Conservation (phyloP, 352 stramenopile genomes). For the Phytophthora niederhauseri region DNA sequence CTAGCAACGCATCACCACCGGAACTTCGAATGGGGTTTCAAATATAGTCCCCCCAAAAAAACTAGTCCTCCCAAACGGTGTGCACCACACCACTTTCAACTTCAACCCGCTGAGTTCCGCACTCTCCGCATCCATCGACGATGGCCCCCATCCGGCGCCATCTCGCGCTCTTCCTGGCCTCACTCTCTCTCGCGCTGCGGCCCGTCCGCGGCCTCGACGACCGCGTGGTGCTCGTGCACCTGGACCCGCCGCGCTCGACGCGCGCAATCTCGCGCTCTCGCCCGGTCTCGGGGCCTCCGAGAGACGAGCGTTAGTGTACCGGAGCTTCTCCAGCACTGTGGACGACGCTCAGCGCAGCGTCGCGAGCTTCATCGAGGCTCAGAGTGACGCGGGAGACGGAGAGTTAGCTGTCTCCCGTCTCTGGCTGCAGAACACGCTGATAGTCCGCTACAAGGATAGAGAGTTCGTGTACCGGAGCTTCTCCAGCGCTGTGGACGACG, state of each 20-base stretch:
- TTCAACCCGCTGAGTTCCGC: conserved; percentile 15
- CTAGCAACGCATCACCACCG: background rate
- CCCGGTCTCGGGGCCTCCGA: conserved; percentile 12
- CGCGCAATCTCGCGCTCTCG: background rate
- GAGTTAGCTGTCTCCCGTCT: conserved; percentile 34
- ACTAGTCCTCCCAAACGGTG: background rate
- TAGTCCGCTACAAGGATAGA: conserved; percentile 9
- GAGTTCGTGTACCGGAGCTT: conserved; percentile 26
- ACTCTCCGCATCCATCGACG: background rate
- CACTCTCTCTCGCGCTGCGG: conserved; percentile 13
- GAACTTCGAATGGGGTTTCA: conserved; percentile 14
- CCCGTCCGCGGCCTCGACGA: background rate
- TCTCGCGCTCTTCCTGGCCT: conserved; percentile 24
- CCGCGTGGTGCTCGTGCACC: conserved; percentile 46
- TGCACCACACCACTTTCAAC: conserved; percentile 22
- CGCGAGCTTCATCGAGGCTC: conserved; percentile 31
- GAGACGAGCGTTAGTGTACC: conserved; percentile 28
- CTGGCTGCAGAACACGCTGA: conserved; percentile 69
- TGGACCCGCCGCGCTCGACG: conserved; percentile 37
- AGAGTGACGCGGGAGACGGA: background rate
- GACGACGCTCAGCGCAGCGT: conserved; percentile 31
- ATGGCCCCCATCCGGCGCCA: conserved; percentile 16
- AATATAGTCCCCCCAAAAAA: background rate
- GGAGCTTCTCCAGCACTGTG: conserved; percentile 18
- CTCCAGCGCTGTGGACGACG: conserved; percentile 19